Percentiles rank a stretch among this genome's conserved stretches.
Conservation (phyloP, 306 rosid genomes). For the Lablab purpureus region DNA sequence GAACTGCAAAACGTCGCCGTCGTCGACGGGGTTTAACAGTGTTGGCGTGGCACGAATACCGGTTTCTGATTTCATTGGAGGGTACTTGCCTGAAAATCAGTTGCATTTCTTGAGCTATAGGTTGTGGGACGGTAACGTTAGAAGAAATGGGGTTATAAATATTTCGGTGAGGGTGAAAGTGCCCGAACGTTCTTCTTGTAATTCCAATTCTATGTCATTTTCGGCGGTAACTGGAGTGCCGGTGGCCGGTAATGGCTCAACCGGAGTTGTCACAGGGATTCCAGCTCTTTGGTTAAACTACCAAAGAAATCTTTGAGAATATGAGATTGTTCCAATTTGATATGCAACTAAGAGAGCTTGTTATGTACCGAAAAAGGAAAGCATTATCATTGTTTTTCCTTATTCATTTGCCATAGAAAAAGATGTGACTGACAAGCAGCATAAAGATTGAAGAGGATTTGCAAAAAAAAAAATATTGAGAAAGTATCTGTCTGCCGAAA, state of each 20-base stretch:
- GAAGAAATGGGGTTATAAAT: constrained; percentile 74
- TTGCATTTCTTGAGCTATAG: constrained; percentile 78
- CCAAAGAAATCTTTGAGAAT: constrained; percentile 3
- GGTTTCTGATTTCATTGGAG: constrained; percentile 60
- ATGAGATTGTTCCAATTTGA: no score
- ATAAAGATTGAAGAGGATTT: background rate
- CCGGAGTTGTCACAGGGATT: constrained; percentile 62
- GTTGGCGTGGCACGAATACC: constrained; percentile 64
- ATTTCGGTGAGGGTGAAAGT: constrained; percentile 62
- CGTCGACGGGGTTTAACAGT: constrained; percentile 34
- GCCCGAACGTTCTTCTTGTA: constrained; percentile 14
- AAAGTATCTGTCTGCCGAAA: background rate
- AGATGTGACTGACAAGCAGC: no score
- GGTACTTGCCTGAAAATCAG: constrained; percentile 57
- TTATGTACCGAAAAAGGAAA: background rate
- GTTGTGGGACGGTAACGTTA: constrained; percentile 64
- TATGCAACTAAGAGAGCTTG: background rate
- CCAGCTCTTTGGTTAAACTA: constrained; percentile 64
- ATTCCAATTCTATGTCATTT: background rate
- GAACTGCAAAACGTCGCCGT: constrained; percentile 50
- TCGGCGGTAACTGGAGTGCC: constrained; percentile 32
- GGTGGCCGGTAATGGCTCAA: constrained; percentile 21
- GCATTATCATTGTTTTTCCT: background rate
- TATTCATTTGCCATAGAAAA: background rate
- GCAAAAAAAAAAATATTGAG: background rate